Base-by-base conservation (phyloP, 148 eudicot genomes). In the Chenopodium album region DNA sequence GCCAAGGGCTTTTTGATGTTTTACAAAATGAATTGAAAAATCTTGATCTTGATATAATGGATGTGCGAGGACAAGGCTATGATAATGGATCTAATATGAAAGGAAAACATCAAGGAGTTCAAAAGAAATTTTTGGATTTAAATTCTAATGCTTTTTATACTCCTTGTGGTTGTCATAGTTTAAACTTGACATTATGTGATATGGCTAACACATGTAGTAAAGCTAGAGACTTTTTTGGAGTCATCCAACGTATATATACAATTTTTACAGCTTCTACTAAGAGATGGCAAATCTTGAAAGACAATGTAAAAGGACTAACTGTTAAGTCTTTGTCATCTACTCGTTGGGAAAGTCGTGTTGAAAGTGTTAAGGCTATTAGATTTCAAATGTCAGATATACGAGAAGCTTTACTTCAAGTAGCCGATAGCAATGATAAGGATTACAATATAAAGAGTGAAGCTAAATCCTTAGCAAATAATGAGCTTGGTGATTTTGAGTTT, bases 201-300 rank as follows among this genome's bases (percentile, higher is more conserved):
- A 85, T 82, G 76, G 84, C 87, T 12, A 79, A 82, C 16, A 12
- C 79, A 37, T 80, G 79, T 78, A 26, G 50, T 74, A 82, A 75
- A 78, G 80, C 80, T 26, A 79, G 20, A 50, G 59, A 56, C 12
- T 68, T 77, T 87, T 84, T 87, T 82, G 85, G 79, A 20, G 34
- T 79, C 1, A 70, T 84, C 7, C 85, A 84, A 65, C 81, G 85
- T 7, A 76, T 23, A 47, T 85, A 87, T 48, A 64, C 84, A 32
- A 47, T 87, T 28, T 83, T 87, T 85, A n/a, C 80, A 8, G 8
- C 9, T 73, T 87, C 86, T 68, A 82, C 87, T 11, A 87, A 85
- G 46, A 77, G 86, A 59, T 87, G 88, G 81, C 2, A 85, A 32
- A 41, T 81, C 63, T 73, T 87, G 26, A 75, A 73, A 48, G 50